Evolutionary conservation across 2,329 filamentous ascomycete genomes (phyloP), one percentile per base, ranked within the genome.

Genomic region (Didymella glomerata): DNA sequence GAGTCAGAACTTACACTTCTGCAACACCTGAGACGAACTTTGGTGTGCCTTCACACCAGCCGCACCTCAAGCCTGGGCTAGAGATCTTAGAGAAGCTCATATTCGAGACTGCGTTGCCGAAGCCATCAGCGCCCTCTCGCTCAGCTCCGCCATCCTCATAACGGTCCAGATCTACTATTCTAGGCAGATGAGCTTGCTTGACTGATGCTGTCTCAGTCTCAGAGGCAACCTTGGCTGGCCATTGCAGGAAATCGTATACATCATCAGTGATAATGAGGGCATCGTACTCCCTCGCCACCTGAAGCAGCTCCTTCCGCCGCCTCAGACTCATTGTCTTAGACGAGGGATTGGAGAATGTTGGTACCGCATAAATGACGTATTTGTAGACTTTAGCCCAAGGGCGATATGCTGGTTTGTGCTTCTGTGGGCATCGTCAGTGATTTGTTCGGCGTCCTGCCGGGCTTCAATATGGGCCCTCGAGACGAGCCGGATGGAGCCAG

Each of bases 171-270:
- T 97, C 93, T 18, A 91, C 87, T 1, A 97, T 81, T 1, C 92
- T 86, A 2, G 92, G 92, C 9, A 93, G 64, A 30, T 76, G 68
- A 7, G 85, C 82, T 64, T 75, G 80, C 36, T 77, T 76, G 34
- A 70, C 70, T 49, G 48, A 66, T 45, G 68, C 67, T 60, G 30
- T 60, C 55, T 68, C 56, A 25, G 69, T 57, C 55, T 69, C 57
- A 30, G 69, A 56, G 13, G 60, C 67, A 36, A 68, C 64, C 59
- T 71, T 74, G 8, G 80, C 68, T 2, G 86, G 84, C 92, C 93
- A 97, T 73, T 93, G 90, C 5, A 98, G 82, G 65, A 94, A 90
- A 75, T 98, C 94, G 74, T 99, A 99, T 10, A 98, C 93, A 75
- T 99, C 95, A 78, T 98, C 94, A 48, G 86, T 86, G 27, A 97